phyloP scores from a whole-genome alignment of 2,329 filamentous ascomycete species.

The Aureobasidium sp. region DNA sequence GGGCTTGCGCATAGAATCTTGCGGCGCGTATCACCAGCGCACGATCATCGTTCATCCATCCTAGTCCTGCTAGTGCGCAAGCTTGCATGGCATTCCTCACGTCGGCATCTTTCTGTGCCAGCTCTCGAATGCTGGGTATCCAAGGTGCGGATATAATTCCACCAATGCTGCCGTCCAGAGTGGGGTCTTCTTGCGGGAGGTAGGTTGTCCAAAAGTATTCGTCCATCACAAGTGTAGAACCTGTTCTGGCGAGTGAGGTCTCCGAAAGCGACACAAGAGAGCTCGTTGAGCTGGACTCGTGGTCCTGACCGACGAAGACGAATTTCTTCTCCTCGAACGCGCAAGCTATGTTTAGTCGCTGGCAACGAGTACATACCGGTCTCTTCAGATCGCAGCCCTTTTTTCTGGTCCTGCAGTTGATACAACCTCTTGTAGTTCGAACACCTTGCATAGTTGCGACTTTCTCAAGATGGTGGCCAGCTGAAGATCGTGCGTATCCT shows the following conservation, averaged over 20 bases:
- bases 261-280: neutral
- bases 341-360: neutral
- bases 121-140: neutral
- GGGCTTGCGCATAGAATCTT: neutral
- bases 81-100: neutral
- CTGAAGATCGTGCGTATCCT: too few relatives aligned
- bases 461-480: too few relatives aligned
- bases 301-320: neutral
- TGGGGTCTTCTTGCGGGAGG: neutral
- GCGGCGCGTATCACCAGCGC: neutral
- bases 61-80: neutral
- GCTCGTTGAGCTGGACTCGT: neutral
- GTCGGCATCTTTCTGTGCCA: neutral
- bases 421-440: neutral
- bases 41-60: neutral
- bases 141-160: neutral
- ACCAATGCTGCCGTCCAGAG: neutral
- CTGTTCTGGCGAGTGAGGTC: neutral
- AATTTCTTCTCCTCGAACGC: neutral
- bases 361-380: neutral
- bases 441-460: neutral
- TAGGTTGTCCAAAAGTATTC: conserved; percentile 5
- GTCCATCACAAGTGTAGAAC: neutral
- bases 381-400: conserved; percentile 1
- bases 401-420: neutral